phyloP scores from a whole-genome alignment of 2,329 filamentous ascomycete species.

The Botrytis hyacinthi region DNA sequence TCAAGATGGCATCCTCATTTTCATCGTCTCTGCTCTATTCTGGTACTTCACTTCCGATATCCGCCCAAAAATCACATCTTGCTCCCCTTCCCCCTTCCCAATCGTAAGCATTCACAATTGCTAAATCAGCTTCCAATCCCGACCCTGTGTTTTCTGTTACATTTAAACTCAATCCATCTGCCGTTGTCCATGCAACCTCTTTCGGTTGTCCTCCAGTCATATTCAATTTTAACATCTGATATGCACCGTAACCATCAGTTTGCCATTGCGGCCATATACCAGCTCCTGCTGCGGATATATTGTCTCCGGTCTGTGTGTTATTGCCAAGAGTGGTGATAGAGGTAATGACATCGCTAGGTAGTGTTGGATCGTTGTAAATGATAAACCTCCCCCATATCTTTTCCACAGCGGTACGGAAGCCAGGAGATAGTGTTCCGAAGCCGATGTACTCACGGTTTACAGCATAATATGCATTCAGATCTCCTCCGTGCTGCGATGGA shows the following conservation, averaged over 20 bases:
- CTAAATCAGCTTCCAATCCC: conserved; percentile 20
- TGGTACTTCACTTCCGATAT: conserved; percentile 22
- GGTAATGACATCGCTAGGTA: neutral
- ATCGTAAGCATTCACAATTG: conserved; percentile 25
- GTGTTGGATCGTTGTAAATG: conserved; percentile 12
- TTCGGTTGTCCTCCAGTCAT: conserved; percentile 13
- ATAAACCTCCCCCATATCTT: conserved; percentile 27
- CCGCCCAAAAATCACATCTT: conserved; percentile 27
- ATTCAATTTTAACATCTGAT: conserved; percentile 16
- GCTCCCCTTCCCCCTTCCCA: conserved; percentile 27
- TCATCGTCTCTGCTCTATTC: conserved; percentile 2
- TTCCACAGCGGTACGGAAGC: conserved; percentile 21
- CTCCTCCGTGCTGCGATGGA: conserved; percentile 40
- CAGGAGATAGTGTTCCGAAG: conserved; percentile 16
- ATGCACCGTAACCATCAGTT: neutral
- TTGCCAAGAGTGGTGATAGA: neutral
- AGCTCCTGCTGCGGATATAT: neutral
- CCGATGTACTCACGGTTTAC: conserved; percentile 26
- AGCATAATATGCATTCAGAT: conserved; percentile 39
- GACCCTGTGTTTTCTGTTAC: neutral
- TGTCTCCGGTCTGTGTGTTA: neutral
- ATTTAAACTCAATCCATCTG: conserved; percentile 8
- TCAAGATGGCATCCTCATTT: too few species aligned
- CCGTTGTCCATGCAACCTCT: neutral
- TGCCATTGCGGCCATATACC: conserved; percentile 8